Base-by-base conservation (phyloP, 2,329 filamentous ascomycete genomes). In the Pseudogymnoascus sp. region DNA sequence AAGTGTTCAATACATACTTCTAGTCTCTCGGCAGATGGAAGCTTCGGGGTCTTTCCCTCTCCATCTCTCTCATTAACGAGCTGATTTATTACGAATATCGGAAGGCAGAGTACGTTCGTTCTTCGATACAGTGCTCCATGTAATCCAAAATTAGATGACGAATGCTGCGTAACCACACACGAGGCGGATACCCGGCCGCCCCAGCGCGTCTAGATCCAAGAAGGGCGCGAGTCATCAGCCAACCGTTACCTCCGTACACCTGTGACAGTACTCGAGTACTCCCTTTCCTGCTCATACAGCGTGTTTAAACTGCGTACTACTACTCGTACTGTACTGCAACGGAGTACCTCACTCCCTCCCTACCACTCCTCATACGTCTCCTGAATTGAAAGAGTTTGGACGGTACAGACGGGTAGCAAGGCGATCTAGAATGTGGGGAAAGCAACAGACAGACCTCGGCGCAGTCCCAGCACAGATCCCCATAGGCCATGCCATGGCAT, bases 131-230 rank as follows among this genome's bases (percentile, higher is more conserved):
- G 11, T 11, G 18, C 47, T 7, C 14, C 47, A 33, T 33, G 18
- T 16, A 30, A 33, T 33, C 47, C 47, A 33, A 54, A 54, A 33
- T 54, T 54, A 54, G 47, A 54, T 54, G 47, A 54, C 47, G 47
- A 54, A 33, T 14, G 47, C 28, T 54, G 47, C 28, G 28, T 54
- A 54, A 54, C 47, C 47, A 54, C 47, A 54, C 47, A 33, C 28
- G n/a, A 54, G 28, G 47, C 47, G 47, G 28, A 54, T 54, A 54
- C 22, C 47, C 47, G 47, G 28, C 9, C 9, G 28, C 47, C 41
- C 41, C 47, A 54, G 47, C 47, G 47, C 47, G 47, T 54, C 47
- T 54, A 54, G 28, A 37, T 18, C 33, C 47, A 33, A 16, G 47
- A 20, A 16, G 47, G 33, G 47, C 47, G 47, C 47, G 28, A 35